Percentiles rank a stretch among this genome's conserved stretches.
Conservation (phyloP, 2,329 filamentous ascomycete species). For the Neophaeococcomyces aloes region DNA sequence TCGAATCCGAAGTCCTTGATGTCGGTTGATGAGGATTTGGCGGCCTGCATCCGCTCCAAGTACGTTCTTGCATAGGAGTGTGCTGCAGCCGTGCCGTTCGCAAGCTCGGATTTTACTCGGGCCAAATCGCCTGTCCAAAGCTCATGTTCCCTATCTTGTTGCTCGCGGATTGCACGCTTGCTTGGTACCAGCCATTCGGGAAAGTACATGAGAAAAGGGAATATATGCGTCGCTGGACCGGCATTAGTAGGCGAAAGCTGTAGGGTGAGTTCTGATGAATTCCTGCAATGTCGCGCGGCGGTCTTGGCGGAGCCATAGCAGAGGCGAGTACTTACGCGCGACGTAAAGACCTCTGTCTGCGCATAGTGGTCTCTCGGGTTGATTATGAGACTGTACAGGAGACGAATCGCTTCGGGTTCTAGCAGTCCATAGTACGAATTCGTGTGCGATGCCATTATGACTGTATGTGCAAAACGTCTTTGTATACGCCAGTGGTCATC, state of each 20-base stretch:
- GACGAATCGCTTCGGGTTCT: constrained; percentile 10
- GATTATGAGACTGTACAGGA: constrained; percentile 12
- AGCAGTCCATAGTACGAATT: constrained; percentile 12
- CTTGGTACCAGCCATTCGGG: constrained; percentile 13
- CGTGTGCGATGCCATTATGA: constrained; percentile 10
- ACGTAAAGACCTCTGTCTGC: constrained; percentile 10
- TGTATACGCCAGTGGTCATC: constrained; percentile 15
- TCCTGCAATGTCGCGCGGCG: constrained; percentile 10
- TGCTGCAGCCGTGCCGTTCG: constrained; percentile 5
- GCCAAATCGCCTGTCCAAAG: constrained; percentile 11
- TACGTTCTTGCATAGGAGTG: constrained; percentile 13
- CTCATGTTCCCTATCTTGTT: constrained; percentile 11
- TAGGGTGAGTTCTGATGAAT: constrained; percentile 12
- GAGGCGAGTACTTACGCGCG: constrained; percentile 8
- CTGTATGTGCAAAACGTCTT: constrained; percentile 13
- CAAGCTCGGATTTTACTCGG: constrained; percentile 10
- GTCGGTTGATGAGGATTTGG: neutral
- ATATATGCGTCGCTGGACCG: constrained; percentile 14
- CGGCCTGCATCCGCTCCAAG: constrained; percentile 10
- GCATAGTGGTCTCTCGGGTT: constrained; percentile 12
- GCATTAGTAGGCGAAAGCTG: constrained; percentile 13
- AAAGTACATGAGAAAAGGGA: constrained; percentile 10
- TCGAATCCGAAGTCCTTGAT: constrained; percentile 3
- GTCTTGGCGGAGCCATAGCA: constrained; percentile 10
- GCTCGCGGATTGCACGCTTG: constrained; percentile 10